Evolutionary conservation across 75 land plant species (phyloP).

Genomic region (Chamaecyparis obtusa): DNA sequence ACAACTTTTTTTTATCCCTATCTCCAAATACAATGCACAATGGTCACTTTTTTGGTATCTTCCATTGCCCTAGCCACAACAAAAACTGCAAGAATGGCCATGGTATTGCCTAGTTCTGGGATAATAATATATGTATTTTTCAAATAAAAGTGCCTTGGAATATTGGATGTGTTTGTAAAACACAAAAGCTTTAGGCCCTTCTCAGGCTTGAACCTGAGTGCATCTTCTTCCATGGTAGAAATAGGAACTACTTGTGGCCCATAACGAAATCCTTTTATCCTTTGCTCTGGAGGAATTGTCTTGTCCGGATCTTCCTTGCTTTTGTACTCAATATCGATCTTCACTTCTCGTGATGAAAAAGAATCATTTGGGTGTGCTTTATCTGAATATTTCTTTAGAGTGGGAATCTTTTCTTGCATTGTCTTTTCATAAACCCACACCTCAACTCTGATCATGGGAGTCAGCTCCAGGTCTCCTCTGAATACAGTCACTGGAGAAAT

Average conservation of each 20-base stretch:
- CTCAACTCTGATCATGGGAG: slow-evolving; percentile 64
- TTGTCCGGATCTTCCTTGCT: slow-evolving; percentile 61
- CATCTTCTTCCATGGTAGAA: slow-evolving; percentile 61
- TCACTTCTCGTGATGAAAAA: slow-evolving; percentile 83
- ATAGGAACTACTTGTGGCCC: slow-evolving; percentile 93
- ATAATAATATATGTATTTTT: no score
- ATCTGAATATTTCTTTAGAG: slow-evolving; percentile 85
- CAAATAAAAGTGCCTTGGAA: slow-evolving; percentile 53
- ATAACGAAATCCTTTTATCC: slow-evolving; percentile 88
- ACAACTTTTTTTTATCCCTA: no score
- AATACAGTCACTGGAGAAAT: slow-evolving; percentile 76
- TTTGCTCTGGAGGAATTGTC: slow-evolving; percentile 84
- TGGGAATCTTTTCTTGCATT: slow-evolving; percentile 77
- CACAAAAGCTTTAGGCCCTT: slow-evolving; percentile 89
- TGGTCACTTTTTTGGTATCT: no score
- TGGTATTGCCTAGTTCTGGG: no score
- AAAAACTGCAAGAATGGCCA: no score
- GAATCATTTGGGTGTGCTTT: slow-evolving; percentile 73
- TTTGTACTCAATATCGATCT: slow-evolving; percentile 87
- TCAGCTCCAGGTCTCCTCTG: slow-evolving; percentile 90
- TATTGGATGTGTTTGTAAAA: slow-evolving; percentile 69
- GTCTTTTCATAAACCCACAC: slow-evolving; percentile 99
- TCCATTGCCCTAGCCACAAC: no score
- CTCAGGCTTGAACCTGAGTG: slow-evolving; percentile 83
- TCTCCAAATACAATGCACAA: no score